Base-by-base conservation (phyloP, 441 rosid species). In the Gossypium davidsonii region DNA sequence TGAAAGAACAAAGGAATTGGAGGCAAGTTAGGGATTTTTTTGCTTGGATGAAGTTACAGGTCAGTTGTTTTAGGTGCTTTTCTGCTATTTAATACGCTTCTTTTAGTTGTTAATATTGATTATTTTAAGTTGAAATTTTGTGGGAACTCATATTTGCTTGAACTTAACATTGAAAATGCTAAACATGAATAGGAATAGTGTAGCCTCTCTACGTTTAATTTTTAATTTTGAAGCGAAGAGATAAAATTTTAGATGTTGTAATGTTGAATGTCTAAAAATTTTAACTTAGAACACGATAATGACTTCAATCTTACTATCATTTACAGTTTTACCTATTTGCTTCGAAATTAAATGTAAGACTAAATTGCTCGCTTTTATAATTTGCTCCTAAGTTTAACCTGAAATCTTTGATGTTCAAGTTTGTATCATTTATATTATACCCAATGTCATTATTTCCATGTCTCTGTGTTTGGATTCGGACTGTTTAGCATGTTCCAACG, bases 21-120 rank as follows among this genome's bases (percentile, higher is more conserved):
- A 85, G 86, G 65, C 95, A 91, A 83, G 97, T 79, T 46, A 75
- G 86, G 59, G 95, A 90, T 70, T 88, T 91, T 78, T 94, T 94
- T 84, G 72, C 80, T 37, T 94, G 98, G 98, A 94, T 94, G 97
- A 91, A 94, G 79, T 79, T 94, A 82, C 97, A 91, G 94, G 94
- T 91, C 49, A 6, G 60, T 57, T 12, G 37, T 10, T 15, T 20
- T 2, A 0, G 55, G 6, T 21, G 28, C 6, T 51, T 6, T 51
- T 51, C 20, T 51, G 21, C 17, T 51, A 52, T 21, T 15, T 15
- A 18, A 1, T 52, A 52, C 18, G 21, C 56, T 52, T 15, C 56
- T 7, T 37, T 37, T 37, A 37, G 42, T 37, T 37, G 10, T 6
- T 37, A 37, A 37, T 37, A 37, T 37, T 37, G 42, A 37, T 31